A percentile compares a stretch with the other conserved stretches of the same genome.
phyloP scores from a whole-genome alignment of 225 moss, liverwort and hornwort species.

The Marchantia polymorpha region DNA sequence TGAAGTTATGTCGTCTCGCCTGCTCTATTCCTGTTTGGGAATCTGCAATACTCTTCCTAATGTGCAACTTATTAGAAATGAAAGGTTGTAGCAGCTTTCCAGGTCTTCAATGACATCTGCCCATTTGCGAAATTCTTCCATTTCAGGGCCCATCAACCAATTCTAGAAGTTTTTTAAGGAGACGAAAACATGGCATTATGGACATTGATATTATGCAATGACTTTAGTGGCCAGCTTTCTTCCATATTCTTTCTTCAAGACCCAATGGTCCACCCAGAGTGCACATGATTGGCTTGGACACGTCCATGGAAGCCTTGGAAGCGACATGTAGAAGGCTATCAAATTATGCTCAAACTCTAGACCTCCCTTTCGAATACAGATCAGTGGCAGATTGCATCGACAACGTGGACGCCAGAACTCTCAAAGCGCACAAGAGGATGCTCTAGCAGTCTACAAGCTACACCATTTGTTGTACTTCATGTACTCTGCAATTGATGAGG shows the following conservation, averaged over 20 bases:
- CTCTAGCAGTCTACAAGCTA: constrained; percentile 72
- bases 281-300: constrained; percentile 69
- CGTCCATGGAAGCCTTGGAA: constrained; percentile 52
- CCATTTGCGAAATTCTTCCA: constrained; percentile 81
- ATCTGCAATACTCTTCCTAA: constrained; percentile 52
- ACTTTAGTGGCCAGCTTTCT: constrained; percentile 74
- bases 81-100: constrained; percentile 62
- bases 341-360: constrained; percentile 60
- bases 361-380: constrained; percentile 65
- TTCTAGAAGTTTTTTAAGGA: constrained; percentile 73
- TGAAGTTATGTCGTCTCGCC: too few species aligned
- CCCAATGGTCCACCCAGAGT: constrained; percentile 69
- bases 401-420: constrained; percentile 44
- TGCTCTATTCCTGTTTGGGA: too few species aligned
- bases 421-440: constrained; percentile 54
- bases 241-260: constrained; percentile 61
- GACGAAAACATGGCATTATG: constrained; percentile 62
- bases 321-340: constrained; percentile 67
- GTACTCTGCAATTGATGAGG: constrained; percentile 73
- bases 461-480: too few species aligned
- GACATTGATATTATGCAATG: constrained; percentile 90
- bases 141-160: constrained; percentile 77
- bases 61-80: constrained; percentile 41
- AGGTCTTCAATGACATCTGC: constrained; percentile 78
- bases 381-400: constrained; percentile 45